These are phyloP conservation scores for Plicaturopsis crispa DNA, from an alignment of 768 basidiomycete genomes.

Conservation along the genomic window DNA sequence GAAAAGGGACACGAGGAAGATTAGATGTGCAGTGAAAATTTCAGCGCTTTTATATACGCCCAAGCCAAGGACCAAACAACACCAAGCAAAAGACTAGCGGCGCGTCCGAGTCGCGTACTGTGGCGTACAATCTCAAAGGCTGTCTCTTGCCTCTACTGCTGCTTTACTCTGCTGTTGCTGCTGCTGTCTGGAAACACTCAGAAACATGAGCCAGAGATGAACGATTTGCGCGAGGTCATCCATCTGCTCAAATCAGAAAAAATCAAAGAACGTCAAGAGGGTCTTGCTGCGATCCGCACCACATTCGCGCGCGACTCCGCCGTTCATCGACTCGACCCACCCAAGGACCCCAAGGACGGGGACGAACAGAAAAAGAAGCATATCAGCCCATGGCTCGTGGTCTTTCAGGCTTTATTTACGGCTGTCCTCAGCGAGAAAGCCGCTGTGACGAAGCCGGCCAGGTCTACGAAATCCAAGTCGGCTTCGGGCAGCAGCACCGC, in stretches of 20 bases:
- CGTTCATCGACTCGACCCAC: slow-evolving; percentile 32
- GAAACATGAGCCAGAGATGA: slow-evolving; percentile 16
- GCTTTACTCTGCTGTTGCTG: not conserved
- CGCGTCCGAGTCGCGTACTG: slow-evolving; percentile 5
- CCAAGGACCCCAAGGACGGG: slow-evolving; percentile 26
- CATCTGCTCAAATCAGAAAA: slow-evolving; percentile 52
- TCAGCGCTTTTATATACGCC: no score
- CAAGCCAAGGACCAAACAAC: slow-evolving; percentile 22
- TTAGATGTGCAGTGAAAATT: no score
- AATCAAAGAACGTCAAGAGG: slow-evolving; percentile 65
- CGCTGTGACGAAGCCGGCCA: slow-evolving; percentile 31
- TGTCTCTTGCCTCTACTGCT: slow-evolving; percentile 2
- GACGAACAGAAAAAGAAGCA: slow-evolving; percentile 22
- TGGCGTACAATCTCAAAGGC: slow-evolving; percentile 1
- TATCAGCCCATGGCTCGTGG: slow-evolving; percentile 46
- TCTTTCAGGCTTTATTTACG: slow-evolving; percentile 70
- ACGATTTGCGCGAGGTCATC: slow-evolving; percentile 40
- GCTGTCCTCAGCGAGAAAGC: slow-evolving; percentile 57
- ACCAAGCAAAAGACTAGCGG: slow-evolving; percentile 14
- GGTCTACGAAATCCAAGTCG: slow-evolving; percentile 32
- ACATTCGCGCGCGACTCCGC: slow-evolving; percentile 43
- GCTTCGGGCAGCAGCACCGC: slow-evolving; percentile 31
- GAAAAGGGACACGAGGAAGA: no score
- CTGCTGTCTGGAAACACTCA: not conserved
- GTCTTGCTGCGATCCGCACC: slow-evolving; percentile 40